phyloP scores from a whole-genome alignment of 208 protist species.

The Blastocrithidia nonstop region DNA sequence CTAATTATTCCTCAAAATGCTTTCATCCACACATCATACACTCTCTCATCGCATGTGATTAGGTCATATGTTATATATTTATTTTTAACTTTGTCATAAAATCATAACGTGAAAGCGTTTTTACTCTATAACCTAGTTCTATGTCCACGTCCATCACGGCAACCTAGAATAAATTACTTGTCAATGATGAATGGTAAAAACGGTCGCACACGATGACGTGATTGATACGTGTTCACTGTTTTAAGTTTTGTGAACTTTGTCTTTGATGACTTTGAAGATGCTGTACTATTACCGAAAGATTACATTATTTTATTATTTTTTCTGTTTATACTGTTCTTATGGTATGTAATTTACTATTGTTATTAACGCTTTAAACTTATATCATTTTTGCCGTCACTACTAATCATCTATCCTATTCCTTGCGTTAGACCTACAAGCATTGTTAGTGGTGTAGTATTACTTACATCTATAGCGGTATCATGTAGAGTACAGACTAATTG shows the following conservation, averaged over 20 bases:
- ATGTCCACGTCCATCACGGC: conserved; percentile 35
- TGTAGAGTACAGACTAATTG: conserved; percentile 44
- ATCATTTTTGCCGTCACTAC: too few species aligned
- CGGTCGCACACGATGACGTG: too few species aligned
- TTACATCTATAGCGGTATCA: conserved; percentile 23
- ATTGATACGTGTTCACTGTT: too few species aligned
- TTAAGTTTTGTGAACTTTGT: too few species aligned
- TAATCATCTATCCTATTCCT: conserved; percentile 12
- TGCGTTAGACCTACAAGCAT: conserved; percentile 56
- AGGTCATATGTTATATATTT: conserved; percentile 29
- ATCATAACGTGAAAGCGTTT: conserved; percentile 60
- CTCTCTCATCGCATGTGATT: conserved; percentile 47
- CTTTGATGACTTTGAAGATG: too few species aligned
- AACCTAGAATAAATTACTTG: conserved; percentile 30
- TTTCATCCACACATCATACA: conserved; percentile 65
- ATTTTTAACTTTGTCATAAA: conserved; percentile 19
- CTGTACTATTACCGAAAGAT: too few species aligned
- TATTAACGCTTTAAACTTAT: too few species aligned
- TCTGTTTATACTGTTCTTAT: too few species aligned
- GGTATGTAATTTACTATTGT: too few species aligned
- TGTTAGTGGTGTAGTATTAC: conserved; percentile 33
- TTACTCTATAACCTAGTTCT: conserved; percentile 28
- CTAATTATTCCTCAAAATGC: conserved; percentile 51
- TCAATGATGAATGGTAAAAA: conserved; percentile 31
- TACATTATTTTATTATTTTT: too few species aligned